Percentiles rank a stretch among this genome's conserved stretches.
These are phyloP conservation scores for Tetrapisispora pingtungensis DNA, from an alignment of 805 yeast species.

Conservation along the genomic window DNA sequence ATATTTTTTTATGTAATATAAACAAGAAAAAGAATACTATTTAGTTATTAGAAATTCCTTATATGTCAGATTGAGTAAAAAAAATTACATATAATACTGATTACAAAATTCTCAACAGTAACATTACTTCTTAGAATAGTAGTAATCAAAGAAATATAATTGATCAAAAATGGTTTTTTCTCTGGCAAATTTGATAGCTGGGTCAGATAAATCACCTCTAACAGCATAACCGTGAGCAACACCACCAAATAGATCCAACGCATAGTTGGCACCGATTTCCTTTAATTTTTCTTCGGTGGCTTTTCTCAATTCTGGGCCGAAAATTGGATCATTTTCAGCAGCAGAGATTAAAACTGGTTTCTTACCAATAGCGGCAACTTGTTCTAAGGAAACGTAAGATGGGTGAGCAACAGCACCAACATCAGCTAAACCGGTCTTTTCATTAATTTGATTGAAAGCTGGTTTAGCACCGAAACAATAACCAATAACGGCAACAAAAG, in stretches of 20 bases:
- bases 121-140: conserved; percentile 3
- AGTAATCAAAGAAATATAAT: conserved; percentile 24
- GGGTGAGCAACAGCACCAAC: conserved; percentile 82
- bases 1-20: not conserved
- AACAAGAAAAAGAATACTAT: too few species aligned
- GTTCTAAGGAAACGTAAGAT: conserved; percentile 56
- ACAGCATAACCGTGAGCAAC: conserved; percentile 70
- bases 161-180: conserved; percentile 47
- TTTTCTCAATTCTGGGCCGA: conserved; percentile 53
- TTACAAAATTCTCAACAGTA: too few species aligned
- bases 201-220: conserved; percentile 57
- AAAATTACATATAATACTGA: too few species aligned
- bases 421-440: conserved; percentile 33
- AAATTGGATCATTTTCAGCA: conserved; percentile 60
- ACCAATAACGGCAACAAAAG: conserved; percentile 52
- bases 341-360: conserved; percentile 61
- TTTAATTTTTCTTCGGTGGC: conserved; percentile 49
- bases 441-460: conserved; percentile 40
- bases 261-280: conserved; percentile 46
- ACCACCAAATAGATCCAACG: conserved; percentile 51
- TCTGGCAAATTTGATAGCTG: conserved; percentile 50
- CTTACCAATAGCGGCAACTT: conserved; percentile 44
- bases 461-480: conserved; percentile 81
- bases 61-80: not conserved
- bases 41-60: too few species aligned